Evolutionary conservation across 441 rosid genomes (phyloP).

Genomic region (Brassica balearica): DNA sequence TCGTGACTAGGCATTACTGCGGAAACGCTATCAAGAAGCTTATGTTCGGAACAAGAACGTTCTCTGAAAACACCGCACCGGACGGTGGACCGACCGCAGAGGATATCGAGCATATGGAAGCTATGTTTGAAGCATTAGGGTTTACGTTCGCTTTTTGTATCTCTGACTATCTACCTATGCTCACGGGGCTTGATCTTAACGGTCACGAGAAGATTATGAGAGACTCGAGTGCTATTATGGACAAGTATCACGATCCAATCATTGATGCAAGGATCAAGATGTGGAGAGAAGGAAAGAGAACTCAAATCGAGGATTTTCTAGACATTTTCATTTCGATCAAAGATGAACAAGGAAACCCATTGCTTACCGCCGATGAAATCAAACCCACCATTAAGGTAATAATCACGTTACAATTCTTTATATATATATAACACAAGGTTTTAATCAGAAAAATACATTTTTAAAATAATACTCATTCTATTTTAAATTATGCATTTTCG

Average conservation of each 20-base stretch:
- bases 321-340: conserved; percentile 49
- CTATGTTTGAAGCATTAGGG: conserved; percentile 47
- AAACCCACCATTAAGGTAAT: conserved; percentile 48
- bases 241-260: conserved; percentile 53
- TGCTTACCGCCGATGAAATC: conserved; percentile 48
- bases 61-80: conserved; percentile 36
- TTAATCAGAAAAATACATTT: not conserved
- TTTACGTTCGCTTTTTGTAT: conserved; percentile 48
- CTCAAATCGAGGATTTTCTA: conserved; percentile 44
- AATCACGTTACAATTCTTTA: not conserved
- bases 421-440: not conserved
- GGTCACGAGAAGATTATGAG: conserved; percentile 55
- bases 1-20: conserved; percentile 44
- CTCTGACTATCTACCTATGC: conserved; percentile 57
- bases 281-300: conserved; percentile 46
- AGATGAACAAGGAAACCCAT: conserved; percentile 40
- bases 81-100: conserved; percentile 53
- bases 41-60: conserved; percentile 50
- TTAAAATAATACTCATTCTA: not conserved
- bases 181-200: conserved; percentile 56
- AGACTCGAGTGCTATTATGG: conserved; percentile 39
- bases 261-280: conserved; percentile 48
- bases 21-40: conserved; percentile 58
- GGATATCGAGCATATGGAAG: conserved; percentile 57
- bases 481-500: not conserved